These are phyloP conservation scores for Fonsecaea multimorphosa DNA, from an alignment of 2,329 filamentous ascomycete genomes.

Conservation along the genomic window DNA sequence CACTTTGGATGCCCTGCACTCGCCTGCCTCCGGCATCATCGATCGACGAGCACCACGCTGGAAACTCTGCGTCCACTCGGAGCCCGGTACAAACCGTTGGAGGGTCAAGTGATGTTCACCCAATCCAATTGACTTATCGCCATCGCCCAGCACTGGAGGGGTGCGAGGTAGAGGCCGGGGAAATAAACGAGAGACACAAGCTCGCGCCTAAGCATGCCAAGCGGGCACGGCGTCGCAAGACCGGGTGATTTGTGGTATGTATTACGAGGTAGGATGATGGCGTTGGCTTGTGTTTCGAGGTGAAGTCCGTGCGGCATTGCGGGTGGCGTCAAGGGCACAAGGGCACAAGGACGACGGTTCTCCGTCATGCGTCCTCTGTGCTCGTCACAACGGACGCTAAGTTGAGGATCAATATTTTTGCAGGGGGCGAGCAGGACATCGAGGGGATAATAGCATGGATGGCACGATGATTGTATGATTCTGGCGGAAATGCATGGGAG, in stretches of 20 bases:
- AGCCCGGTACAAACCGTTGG: background rate
- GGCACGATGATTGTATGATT: background rate
- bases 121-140: background rate
- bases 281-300: background rate
- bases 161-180: background rate
- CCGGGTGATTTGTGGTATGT: constrained; percentile 7
- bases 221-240: constrained; percentile 5
- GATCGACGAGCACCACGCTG: background rate
- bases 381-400: background rate
- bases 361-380: background rate
- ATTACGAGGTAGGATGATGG: background rate
- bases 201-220: background rate
- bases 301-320: constrained; percentile 1
- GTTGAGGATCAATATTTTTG: background rate
- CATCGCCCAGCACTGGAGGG: background rate
- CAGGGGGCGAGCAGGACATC: background rate
- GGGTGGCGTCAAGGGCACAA: background rate
- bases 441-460: background rate
- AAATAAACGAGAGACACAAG: constrained; percentile 9
- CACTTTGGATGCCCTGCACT: background rate
- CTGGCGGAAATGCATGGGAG: background rate
- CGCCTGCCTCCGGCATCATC: background rate
- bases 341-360: background rate
- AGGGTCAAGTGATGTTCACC: constrained; percentile 15
- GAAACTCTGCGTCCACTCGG: background rate